These are phyloP conservation scores for Cryptococcus sp. DNA, from an alignment of 1,284 basidiomycete species.

Conservation along the genomic window DNA sequence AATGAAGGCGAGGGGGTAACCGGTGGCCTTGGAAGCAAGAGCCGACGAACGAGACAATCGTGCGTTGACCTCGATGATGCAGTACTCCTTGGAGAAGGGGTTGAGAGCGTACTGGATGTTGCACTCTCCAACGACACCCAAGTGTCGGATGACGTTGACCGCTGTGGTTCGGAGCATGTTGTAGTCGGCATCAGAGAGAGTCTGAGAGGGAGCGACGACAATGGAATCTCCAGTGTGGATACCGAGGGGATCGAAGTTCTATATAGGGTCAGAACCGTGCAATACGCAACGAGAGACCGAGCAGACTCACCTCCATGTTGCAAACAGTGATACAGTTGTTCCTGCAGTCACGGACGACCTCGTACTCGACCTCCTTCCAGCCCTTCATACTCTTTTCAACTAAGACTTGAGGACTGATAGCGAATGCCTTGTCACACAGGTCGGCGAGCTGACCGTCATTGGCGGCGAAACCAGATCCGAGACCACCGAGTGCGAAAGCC, in stretches of 20 bases:
- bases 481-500: conserved; percentile 92
- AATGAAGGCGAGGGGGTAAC: conserved; percentile 97
- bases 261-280: conserved; percentile 6
- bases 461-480: conserved; percentile 93
- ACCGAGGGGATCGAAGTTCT: conserved; percentile 98
- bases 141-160: conserved; percentile 95
- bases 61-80: conserved; percentile 99
- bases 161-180: conserved; percentile 99
- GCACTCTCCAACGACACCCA: conserved; percentile 94
- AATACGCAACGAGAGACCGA: background rate
- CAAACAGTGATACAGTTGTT: conserved; percentile 96
- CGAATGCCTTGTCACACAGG: conserved; percentile 90
- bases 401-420: conserved; percentile 93
- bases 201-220: conserved; percentile 96
- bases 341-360: conserved; percentile 96
- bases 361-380: conserved; percentile 99
- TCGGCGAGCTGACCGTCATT: conserved; percentile 83
- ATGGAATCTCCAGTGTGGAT: conserved; percentile 99
- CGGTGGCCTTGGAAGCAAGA: conserved; percentile 96
- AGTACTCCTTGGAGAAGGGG: conserved; percentile 92
- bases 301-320: conserved; percentile 91
- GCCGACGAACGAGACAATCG: conserved; percentile 97
- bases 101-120: conserved; percentile 99
- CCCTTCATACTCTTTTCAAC: conserved; percentile 99
- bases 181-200: conserved; percentile 95